phyloP scores from a whole-genome alignment of 2,329 filamentous ascomycete genomes.

The Chaetomium strumarium region DNA sequence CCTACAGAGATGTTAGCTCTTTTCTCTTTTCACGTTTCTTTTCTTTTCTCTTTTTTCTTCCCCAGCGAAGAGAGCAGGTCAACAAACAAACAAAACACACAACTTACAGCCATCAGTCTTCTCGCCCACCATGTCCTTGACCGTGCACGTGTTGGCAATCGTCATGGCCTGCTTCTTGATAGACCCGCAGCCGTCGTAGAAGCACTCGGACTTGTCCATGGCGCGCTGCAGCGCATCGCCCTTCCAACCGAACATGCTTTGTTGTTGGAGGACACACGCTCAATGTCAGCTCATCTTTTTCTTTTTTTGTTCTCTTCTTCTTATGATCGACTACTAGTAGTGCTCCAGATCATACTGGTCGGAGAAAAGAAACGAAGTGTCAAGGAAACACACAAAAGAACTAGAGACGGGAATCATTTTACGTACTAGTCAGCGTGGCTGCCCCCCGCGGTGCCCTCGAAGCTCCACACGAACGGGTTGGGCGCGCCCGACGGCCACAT shows the following conservation, averaged over 20 bases:
- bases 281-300: neutral
- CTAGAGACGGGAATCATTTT: no score
- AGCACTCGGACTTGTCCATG: conserved; percentile 26
- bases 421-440: conserved; percentile 27
- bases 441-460: conserved; percentile 21
- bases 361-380: no score
- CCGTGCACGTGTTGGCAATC: conserved; percentile 29
- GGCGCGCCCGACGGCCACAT: conserved; percentile 27
- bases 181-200: conserved; percentile 30
- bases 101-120: conserved; percentile 30
- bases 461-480: conserved; percentile 26
- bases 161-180: conserved; percentile 30
- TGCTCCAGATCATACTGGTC: no score
- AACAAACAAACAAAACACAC: neutral
- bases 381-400: neutral
- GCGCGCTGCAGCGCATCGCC: neutral
- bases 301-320: no score
- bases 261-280: neutral
- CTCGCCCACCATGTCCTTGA: conserved; percentile 27
- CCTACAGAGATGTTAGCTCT: no score
- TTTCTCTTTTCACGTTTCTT: no score
- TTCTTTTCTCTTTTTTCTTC: no score
- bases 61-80: no score
- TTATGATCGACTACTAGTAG: no score
- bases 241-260: conserved; percentile 26